A percentile compares a stretch with the other conserved stretches of the same genome.
Conservation (phyloP, 2,329 filamentous ascomycete species). For the Shiraia sp. region DNA sequence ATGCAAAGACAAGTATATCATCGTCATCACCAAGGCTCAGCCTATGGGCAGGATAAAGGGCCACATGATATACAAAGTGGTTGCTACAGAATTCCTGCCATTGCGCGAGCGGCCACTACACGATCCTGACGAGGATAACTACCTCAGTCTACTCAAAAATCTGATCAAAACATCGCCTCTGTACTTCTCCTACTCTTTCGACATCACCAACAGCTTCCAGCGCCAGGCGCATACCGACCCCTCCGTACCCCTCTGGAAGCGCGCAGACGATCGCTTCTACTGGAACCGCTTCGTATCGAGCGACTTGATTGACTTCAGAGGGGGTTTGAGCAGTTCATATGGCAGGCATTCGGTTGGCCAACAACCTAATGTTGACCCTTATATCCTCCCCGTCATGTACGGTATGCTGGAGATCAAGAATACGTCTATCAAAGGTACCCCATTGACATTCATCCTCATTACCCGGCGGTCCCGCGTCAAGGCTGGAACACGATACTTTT, state of each 20-base stretch:
- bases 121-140: constrained; percentile 92
- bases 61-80: constrained; percentile 93
- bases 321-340: constrained; percentile 54
- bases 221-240: constrained; percentile 79
- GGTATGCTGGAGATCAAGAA: constrained; percentile 92
- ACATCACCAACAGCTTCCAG: constrained; percentile 96
- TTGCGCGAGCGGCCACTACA: constrained; percentile 89
- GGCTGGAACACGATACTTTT: constrained; percentile 92
- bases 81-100: constrained; percentile 88
- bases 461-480: constrained; percentile 86
- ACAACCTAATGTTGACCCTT: constrained; percentile 82
- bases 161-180: constrained; percentile 84
- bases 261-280: constrained; percentile 96
- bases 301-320: constrained; percentile 88
- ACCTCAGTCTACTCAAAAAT: constrained; percentile 78
- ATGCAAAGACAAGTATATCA: constrained; percentile 82
- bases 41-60: constrained; percentile 90
- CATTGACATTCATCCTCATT: constrained; percentile 83
- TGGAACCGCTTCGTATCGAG: constrained; percentile 95
- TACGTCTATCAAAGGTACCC: constrained; percentile 81
- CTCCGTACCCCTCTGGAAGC: constrained; percentile 79
- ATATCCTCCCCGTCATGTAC: constrained; percentile 92
- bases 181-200: constrained; percentile 98
- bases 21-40: constrained; percentile 92
- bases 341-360: constrained; percentile 66